These are phyloP conservation scores for Scleroderma citrinum DNA, from an alignment of 768 basidiomycete genomes.

Conservation along the genomic window DNA sequence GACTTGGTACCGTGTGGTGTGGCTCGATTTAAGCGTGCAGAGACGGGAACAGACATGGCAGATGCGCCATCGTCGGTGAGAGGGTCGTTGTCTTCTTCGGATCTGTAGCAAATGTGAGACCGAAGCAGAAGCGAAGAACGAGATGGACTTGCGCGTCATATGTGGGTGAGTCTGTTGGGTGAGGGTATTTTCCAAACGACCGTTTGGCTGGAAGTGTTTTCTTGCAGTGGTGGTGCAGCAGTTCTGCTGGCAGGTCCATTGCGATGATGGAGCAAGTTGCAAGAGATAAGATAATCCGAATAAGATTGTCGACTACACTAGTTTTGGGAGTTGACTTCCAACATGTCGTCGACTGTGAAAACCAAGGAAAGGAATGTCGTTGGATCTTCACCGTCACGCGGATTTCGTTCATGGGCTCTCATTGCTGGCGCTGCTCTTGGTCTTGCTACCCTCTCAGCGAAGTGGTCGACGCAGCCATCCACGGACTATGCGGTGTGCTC, in stretches of 20 bases:
- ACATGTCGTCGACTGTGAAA: not conserved
- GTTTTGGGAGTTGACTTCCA: too few relatives aligned
- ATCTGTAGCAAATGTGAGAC: constrained; percentile 37
- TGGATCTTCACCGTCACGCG: not conserved
- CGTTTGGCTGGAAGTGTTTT: constrained; percentile 42
- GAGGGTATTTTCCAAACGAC: constrained; percentile 67
- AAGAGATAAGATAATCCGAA: not conserved
- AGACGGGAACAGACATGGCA: constrained; percentile 39
- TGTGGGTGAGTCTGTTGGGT: constrained; percentile 60
- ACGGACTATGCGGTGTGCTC: constrained; percentile 57
- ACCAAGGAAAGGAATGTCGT: not conserved
- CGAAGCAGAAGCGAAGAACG: constrained; percentile 8
- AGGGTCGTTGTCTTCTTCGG: constrained; percentile 86
- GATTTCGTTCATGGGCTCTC: not conserved
- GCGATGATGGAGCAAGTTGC: not conserved
- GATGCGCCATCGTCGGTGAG: constrained; percentile 70
- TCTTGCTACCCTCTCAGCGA: constrained; percentile 5
- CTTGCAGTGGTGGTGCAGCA: constrained; percentile 28
- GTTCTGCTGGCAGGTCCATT: constrained; percentile 7
- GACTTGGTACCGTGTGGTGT: constrained; percentile 18
- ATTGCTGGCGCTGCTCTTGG: constrained; percentile 5
- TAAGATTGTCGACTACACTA: too few relatives aligned
- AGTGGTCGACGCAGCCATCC: not conserved
- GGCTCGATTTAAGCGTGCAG: constrained; percentile 20
- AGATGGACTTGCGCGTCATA: constrained; percentile 57